Evolutionary conservation across 192 early-diverging fungal genomes (phyloP), one percentile per base, ranked within the genome.

Genomic region (Funneliformis geosporum): DNA sequence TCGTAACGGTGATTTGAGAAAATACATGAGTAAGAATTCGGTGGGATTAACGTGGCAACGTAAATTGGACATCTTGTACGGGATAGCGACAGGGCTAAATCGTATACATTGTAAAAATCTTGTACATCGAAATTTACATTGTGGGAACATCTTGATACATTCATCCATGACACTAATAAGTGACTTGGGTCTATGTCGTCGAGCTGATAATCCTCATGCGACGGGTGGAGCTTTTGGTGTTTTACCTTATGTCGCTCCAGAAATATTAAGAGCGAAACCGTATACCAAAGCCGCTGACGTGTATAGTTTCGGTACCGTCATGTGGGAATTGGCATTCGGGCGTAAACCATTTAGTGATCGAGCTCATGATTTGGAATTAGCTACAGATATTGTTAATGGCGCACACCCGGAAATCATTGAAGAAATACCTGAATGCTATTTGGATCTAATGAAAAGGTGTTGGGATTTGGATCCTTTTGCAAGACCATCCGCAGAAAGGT

Each of bases 161-260:
- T 16, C 60, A 10, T 28, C 40, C 46, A 64, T 18, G 43, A 64
- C 38, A 21, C 27, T 76, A 40, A 42, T 60, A 65, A 60, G 23
- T 76, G 33, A 46, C 18, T 33, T 59, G 16, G 50, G 59, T 40
- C 9, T 59, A 40, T 25, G 9, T 43, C 23, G 14, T 61, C 5
- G 28, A 6, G 23, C 28, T 21, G 38, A 42, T 14, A 7, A 59
- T 65, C 16, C 18, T 18, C 21, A 46, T 72, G n/a, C 4, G 2
- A 39, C 6, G 1, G 16, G 14, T 1, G 42, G 23, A 14, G 47
- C 23, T 0, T 72, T 46, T 27, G 85, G 85, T 16, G 78, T 86
- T n/a, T 74, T 86, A 2, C 85, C 85, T n/a, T 86, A 84, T 28
- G 80, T 84, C 39, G 80, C 85, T 1, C 85, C 85, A 1, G 85